phyloP scores from a whole-genome alignment of 345 rosid genomes.

The Nasturtium officinale region DNA sequence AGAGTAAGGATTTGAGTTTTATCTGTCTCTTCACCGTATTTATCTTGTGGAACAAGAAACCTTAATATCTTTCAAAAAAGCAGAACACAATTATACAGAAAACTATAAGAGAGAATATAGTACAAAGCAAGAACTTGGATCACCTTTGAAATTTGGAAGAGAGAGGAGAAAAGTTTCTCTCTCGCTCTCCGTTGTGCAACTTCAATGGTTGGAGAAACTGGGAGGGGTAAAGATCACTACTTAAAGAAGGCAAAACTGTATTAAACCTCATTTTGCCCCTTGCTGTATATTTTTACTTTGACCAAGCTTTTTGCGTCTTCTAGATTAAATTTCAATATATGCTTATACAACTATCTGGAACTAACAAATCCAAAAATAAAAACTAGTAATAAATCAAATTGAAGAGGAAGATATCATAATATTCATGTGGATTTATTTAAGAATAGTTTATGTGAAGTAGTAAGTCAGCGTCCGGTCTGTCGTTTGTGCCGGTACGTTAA shows the following conservation, averaged over 20 bases:
- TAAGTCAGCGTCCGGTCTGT: conserved; percentile 18
- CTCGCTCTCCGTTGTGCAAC: conserved; percentile 1
- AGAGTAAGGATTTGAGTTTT: neutral
- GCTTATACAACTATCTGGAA: neutral
- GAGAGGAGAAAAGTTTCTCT: conserved; percentile 1
- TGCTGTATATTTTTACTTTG: conserved; percentile 5
- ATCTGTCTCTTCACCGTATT: neutral
- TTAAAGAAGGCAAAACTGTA: conserved; percentile 26
- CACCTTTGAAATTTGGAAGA: conserved; percentile 6
- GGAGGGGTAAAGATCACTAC: neutral
- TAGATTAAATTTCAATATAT: conserved; percentile 4
- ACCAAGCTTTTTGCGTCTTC: conserved; percentile 37
- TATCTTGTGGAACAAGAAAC: conserved; percentile 9
- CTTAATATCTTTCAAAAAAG: neutral
- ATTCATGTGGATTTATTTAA: neutral
- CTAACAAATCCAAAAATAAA: neutral
- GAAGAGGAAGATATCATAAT: neutral
- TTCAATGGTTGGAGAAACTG: conserved; percentile 29
- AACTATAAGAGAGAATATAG: neutral
- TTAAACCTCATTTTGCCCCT: conserved; percentile 22
- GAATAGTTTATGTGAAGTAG: conserved; percentile 18
- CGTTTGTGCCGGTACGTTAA: conserved; percentile 42
- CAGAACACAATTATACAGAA: neutral
- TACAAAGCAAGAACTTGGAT: neutral
- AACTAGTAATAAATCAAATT: conserved; percentile 1